Evolutionary conservation across 352 stramenopile genomes (phyloP).

Genomic region (Phytophthora brassicae): DNA sequence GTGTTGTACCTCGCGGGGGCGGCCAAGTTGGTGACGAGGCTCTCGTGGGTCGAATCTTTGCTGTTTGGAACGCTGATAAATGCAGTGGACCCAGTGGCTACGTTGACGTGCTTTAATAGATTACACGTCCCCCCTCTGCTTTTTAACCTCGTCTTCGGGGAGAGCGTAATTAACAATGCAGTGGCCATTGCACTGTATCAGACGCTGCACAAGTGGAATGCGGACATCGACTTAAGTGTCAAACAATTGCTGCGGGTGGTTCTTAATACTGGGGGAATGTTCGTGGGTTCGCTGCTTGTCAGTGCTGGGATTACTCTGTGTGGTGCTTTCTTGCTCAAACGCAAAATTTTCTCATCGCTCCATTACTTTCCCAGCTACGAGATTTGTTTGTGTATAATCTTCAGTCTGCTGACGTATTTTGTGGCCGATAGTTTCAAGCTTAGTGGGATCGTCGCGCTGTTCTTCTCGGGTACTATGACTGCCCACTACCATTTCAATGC

Average conservation of each 20-base stretch:
- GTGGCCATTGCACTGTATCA: slow-evolving; percentile 94
- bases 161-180: slow-evolving; percentile 95
- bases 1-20: slow-evolving; percentile 70
- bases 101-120: slow-evolving; percentile 92
- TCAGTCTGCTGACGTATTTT: slow-evolving; percentile 85
- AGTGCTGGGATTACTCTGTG: slow-evolving; percentile 68
- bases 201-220: slow-evolving; percentile 88
- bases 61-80: slow-evolving; percentile 93
- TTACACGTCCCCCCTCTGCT: slow-evolving; percentile 84
- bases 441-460: slow-evolving; percentile 92
- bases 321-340: slow-evolving; percentile 80
- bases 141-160: slow-evolving; percentile 96
- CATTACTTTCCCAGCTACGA: slow-evolving; percentile 84
- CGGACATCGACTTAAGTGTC: slow-evolving; percentile 64
- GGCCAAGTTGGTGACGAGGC: slow-evolving; percentile 57
- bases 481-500: slow-evolving; percentile 88
- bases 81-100: slow-evolving; percentile 94
- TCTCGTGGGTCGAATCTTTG: slow-evolving; percentile 90
- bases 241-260: slow-evolving; percentile 65
- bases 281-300: slow-evolving; percentile 75
- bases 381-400: slow-evolving; percentile 84
- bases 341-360: slow-evolving; percentile 66
- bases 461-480: slow-evolving; percentile 92
- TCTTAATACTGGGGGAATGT: slow-evolving; percentile 71
- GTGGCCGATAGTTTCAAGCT: slow-evolving; percentile 74